Conservation (phyloP, 306 rosid genomes). For the Carpinus viminea region DNA sequence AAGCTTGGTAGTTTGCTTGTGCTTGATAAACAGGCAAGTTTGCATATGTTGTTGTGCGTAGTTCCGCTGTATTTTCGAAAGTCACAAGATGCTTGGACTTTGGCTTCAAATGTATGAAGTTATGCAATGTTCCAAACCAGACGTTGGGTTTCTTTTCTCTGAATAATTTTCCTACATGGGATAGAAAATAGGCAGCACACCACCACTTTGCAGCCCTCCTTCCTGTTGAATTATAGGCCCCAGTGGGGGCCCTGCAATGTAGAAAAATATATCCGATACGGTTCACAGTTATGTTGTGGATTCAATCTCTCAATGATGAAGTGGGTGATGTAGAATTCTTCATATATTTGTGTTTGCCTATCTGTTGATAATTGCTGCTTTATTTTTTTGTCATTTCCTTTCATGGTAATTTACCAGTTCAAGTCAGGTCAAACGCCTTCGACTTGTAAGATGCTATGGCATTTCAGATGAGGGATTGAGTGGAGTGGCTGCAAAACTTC, state of each 20-base stretch:
- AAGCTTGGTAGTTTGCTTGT: no score
- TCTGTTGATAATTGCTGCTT: background rate
- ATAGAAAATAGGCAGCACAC: background rate
- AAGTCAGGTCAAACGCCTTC: conserved; percentile 39
- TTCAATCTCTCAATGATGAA: background rate
- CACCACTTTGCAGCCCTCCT: background rate
- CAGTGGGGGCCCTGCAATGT: background rate
- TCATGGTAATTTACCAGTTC: conserved; percentile 35
- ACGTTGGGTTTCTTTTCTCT: background rate
- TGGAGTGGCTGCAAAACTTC: conserved; percentile 44
- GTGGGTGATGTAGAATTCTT: background rate
- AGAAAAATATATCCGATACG: background rate
- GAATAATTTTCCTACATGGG: no score
- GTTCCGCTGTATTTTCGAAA: no score
- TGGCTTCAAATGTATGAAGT: no score
- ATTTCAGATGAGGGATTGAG: conserved; percentile 47
- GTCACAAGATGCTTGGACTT: no score
- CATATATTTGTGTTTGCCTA: background rate
- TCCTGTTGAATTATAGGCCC: background rate
- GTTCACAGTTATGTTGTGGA: background rate
- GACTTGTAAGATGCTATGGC: conserved; percentile 28
- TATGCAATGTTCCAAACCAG: no score
- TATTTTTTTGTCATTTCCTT: background rate
- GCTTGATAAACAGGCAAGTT: no score
- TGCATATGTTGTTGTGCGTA: no score